Evolutionary conservation across 2,329 filamentous ascomycete genomes (phyloP), one percentile per base, ranked within the genome.

Genomic region (Colletotrichum falcatum): DNA sequence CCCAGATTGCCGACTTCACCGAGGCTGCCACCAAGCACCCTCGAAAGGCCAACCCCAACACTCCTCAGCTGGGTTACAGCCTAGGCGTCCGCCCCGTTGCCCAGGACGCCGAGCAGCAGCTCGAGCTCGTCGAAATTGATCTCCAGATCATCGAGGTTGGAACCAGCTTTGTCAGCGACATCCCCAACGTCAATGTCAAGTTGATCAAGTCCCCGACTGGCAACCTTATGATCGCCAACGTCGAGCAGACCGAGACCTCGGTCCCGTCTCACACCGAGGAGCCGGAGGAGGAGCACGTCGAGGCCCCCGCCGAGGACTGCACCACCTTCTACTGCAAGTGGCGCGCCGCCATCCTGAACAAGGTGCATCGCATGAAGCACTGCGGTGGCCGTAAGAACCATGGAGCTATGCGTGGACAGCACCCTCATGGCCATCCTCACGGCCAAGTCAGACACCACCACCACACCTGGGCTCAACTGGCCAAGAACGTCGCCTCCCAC

Each of bases 131-230:
- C 62, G 78, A 82, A 46, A 76, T 92, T 67, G 83, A 87, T 72
- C 79, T 92, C 46, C 83, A 88, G 73, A 85, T 92, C 71, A 84
- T 90, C 70, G 86, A 90, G 77, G 86, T 92, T 33, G 88, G 87
- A 67, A 79, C 84, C 63, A 81, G 83, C 53, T 88, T 89, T 69
- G 79, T 91, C 65, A 80, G 87, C 54, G 83, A 81, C 30, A 82
- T 90, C 30, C 85, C 87, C 46, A 81, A 81, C 35, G 83, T 94
- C 67, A 85, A 87, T 55, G 82, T 93, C 55, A 87, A 87, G 74
- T 81, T 93, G 23, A 83, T 94, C 77, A 87, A 90, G 82, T 88
- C 87, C 1, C 83, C 84, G 5, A 80, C 80, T 20, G 85, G 85
- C 64, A 85, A 87, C 59, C 81, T 92, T 46, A 79, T 88, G 77